Percentiles rank a stretch among this genome's conserved stretches.
Conservation (phyloP, 2,329 filamentous ascomycete genomes). For the Zymoseptoria pseudotritici region DNA sequence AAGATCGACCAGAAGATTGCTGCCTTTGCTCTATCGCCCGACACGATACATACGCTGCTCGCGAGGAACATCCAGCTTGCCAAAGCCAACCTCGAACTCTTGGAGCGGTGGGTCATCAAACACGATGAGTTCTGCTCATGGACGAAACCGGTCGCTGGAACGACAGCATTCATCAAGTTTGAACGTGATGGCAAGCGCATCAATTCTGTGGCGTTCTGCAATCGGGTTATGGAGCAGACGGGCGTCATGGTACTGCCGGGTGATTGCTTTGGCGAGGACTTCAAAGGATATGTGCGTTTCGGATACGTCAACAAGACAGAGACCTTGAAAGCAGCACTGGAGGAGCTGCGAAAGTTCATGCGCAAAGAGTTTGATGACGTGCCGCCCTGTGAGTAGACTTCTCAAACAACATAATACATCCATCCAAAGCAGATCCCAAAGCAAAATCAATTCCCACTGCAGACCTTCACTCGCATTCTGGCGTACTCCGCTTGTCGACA, state of each 20-base stretch:
- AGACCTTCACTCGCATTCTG: not conserved
- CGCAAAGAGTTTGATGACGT: constrained; percentile 50
- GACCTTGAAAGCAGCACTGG: constrained; percentile 59
- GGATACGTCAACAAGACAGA: constrained; percentile 68
- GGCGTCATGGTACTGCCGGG: constrained; percentile 72
- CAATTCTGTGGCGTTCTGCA: constrained; percentile 66
- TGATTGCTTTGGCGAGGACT: constrained; percentile 67
- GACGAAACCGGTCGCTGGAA: constrained; percentile 69
- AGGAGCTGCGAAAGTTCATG: constrained; percentile 48
- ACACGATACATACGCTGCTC: constrained; percentile 57
- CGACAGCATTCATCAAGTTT: constrained; percentile 71
- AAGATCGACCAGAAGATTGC: constrained; percentile 74
- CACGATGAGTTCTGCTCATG: constrained; percentile 59
- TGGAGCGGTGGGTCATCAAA: constrained; percentile 61
- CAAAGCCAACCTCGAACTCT: constrained; percentile 56
- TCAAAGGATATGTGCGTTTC: constrained; percentile 67
- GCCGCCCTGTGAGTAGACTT: constrained; percentile 18
- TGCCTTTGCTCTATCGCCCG: constrained; percentile 60
- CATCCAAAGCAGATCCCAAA: not conserved
- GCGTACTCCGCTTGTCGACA: not conserved
- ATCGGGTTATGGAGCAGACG: constrained; percentile 57
- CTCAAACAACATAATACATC: not conserved
- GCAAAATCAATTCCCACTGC: not conserved
- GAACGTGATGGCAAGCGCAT: constrained; percentile 53
- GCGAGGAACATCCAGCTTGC: constrained; percentile 59